Conservation (phyloP, 352 stramenopile species). For the Saprolegnia parasitica region DNA sequence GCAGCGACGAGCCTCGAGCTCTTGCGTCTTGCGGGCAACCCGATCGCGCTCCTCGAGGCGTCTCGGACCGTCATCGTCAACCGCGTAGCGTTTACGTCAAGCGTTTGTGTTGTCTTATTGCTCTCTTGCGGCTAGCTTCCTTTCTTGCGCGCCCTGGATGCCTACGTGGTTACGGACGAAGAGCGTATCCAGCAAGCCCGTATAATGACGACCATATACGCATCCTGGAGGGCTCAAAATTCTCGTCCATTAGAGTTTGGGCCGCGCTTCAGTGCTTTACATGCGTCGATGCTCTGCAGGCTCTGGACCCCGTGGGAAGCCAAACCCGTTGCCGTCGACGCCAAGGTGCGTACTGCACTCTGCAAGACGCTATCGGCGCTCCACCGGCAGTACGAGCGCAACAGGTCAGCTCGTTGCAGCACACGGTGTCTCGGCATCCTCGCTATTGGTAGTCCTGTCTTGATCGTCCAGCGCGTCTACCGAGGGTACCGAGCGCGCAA, state of each 20-base stretch:
- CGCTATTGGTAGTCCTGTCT: slow-evolving; percentile 18
- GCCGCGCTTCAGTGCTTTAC: slow-evolving; percentile 5
- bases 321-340: neutral
- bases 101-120: neutral
- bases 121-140: slow-evolving; percentile 10
- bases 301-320: slow-evolving; percentile 9
- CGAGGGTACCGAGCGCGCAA: slow-evolving; percentile 7
- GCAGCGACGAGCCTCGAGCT: neutral
- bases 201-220: neutral
- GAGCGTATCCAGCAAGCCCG: slow-evolving; percentile 19
- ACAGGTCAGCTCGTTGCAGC: slow-evolving; percentile 1
- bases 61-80: slow-evolving; percentile 25
- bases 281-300: neutral
- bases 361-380: neutral
- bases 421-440: neutral
- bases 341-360: neutral
- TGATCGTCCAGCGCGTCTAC: slow-evolving; percentile 11
- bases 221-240: neutral
- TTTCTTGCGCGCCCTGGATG: slow-evolving; percentile 18
- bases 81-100: neutral
- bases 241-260: slow-evolving; percentile 21
- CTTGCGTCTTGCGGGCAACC: slow-evolving; percentile 18
- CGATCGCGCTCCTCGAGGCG: neutral
- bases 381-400: slow-evolving; percentile 13
- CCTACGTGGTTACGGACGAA: slow-evolving; percentile 25